Percentiles rank a stretch among this genome's conserved stretches.
phyloP scores from a whole-genome alignment of 2,329 filamentous ascomycete species.

The Scedosporium minutisporum region DNA sequence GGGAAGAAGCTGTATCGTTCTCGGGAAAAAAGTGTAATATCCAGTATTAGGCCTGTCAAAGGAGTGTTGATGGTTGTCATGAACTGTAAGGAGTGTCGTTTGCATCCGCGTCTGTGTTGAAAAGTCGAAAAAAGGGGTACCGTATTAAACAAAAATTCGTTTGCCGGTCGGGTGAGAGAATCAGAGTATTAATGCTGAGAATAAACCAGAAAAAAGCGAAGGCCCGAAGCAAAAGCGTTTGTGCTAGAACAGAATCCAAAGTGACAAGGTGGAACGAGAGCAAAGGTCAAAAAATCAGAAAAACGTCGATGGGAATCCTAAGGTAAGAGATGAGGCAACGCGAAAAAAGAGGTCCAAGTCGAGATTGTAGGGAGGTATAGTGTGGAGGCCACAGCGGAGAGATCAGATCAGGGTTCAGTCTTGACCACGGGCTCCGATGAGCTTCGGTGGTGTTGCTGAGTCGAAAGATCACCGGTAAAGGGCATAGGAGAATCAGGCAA shows the following conservation, averaged over 20 bases:
- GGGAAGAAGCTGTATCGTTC: conserved; percentile 1
- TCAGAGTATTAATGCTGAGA: neutral
- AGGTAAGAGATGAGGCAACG: neutral
- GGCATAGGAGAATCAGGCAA: conserved; percentile 35
- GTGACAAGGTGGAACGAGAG: neutral
- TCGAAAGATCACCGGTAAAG: conserved; percentile 12
- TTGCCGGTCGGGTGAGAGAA: neutral
- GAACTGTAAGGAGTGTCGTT: neutral
- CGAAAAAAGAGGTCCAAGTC: neutral
- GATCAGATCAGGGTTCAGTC: neutral
- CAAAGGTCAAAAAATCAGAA: neutral
- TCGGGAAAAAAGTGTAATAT: neutral
- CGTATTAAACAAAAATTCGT: neutral
- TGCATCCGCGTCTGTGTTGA: conserved; percentile 1
- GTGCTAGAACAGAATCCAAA: neutral
- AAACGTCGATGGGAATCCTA: neutral
- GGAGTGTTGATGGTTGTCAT: neutral
- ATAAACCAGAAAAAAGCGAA: neutral
- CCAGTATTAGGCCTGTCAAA: conserved; percentile 2
- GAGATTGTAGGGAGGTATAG: neutral
- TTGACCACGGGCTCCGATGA: neutral
- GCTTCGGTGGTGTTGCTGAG: neutral
- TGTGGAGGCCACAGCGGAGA: neutral
- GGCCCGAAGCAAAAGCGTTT: neutral
- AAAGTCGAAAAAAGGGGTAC: neutral